Evolutionary conservation across 352 stramenopile species (phyloP).

Genomic region (Phytophthora europaea): DNA sequence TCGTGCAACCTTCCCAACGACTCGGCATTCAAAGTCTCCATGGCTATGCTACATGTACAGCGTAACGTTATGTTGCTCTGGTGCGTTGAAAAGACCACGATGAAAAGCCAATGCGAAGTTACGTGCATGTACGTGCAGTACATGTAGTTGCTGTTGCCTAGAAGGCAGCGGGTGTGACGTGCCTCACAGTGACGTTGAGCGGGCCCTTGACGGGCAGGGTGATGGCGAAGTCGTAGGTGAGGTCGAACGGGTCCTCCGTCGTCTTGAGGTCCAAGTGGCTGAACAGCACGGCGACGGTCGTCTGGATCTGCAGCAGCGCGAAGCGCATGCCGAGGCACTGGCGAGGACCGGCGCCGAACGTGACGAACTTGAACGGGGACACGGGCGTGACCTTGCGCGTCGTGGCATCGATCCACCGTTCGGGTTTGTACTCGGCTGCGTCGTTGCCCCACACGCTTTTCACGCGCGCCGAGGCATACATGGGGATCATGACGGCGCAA

Average conservation of each 20-base stretch:
- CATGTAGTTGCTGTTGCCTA: slow-evolving; percentile 7
- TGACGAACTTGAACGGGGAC: slow-evolving; percentile 63
- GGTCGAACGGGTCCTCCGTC: slow-evolving; percentile 34
- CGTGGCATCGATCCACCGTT: slow-evolving; percentile 63
- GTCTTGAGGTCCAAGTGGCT: slow-evolving; percentile 52
- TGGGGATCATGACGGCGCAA: slow-evolving; percentile 54
- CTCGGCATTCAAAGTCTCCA: not conserved
- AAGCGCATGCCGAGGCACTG: slow-evolving; percentile 70
- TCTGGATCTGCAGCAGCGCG: slow-evolving; percentile 62
- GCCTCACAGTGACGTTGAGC: slow-evolving; percentile 29
- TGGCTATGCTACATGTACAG: not conserved
- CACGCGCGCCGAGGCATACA: slow-evolving; percentile 56
- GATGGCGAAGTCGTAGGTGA: slow-evolving; percentile 53
- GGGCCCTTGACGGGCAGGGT: slow-evolving; percentile 47
- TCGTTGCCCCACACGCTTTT: slow-evolving; percentile 62
- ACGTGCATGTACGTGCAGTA: not conserved
- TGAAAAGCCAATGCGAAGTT: not conserved
- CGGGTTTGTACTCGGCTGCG: slow-evolving; percentile 41
- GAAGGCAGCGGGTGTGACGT: slow-evolving; percentile 29
- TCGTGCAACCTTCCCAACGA: slow-evolving; percentile 1
- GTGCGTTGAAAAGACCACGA: not conserved
- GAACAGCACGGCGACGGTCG: slow-evolving; percentile 47
- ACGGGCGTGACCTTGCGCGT: slow-evolving; percentile 43
- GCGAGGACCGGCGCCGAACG: slow-evolving; percentile 61
- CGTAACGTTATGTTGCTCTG: not conserved